Conservation (phyloP, 116 monocot genomes). For the Papilionanthe hybrid region DNA sequence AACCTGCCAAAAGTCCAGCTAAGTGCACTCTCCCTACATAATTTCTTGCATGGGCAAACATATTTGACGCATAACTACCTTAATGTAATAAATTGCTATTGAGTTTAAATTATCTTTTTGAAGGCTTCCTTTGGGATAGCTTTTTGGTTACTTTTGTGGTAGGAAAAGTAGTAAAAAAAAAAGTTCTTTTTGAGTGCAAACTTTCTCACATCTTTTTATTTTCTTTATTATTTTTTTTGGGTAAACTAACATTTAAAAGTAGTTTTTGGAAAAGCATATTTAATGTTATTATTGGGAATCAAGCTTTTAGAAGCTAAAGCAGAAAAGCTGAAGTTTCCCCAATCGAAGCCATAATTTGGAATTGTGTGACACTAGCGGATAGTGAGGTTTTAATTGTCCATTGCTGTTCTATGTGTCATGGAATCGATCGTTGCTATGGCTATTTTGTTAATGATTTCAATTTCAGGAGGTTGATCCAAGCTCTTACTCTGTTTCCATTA, state of each 20-base stretch:
- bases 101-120: neutral
- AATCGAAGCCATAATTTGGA: neutral
- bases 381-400: neutral
- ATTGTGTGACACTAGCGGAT: neutral
- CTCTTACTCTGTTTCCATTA: constrained; percentile 41
- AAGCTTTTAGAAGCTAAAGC: too few relatives aligned
- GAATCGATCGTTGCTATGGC: neutral
- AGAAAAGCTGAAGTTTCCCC: too few relatives aligned
- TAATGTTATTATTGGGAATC: too few relatives aligned
- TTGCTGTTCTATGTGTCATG: neutral
- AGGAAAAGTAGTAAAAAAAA: too few relatives aligned
- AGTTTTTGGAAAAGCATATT: too few relatives aligned
- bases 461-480: constrained; percentile 46
- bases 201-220: too few relatives aligned
- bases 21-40: neutral
- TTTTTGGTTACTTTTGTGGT: too few relatives aligned
- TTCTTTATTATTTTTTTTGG: too few relatives aligned
- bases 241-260: too few relatives aligned
- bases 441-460: constrained; percentile 9
- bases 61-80: neutral
- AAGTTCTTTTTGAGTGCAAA: too few relatives aligned
- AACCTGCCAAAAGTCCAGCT: neutral
- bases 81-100: neutral
- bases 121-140: neutral
- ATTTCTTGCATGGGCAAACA: neutral